These are phyloP conservation scores for Casuarina glauca DNA, from an alignment of 306 rosid genomes.

Conservation along the genomic window DNA sequence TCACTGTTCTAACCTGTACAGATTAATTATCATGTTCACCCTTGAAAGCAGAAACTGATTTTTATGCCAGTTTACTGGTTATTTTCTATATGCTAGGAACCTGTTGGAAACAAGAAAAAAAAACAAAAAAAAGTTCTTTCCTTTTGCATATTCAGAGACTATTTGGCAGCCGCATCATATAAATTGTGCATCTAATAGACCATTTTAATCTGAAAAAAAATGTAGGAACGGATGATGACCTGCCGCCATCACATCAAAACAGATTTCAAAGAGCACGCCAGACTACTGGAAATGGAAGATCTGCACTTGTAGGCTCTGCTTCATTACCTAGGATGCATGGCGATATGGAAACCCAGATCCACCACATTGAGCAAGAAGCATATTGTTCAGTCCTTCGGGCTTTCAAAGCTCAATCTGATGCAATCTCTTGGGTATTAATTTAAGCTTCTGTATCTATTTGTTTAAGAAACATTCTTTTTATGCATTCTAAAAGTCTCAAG, in stretches of 20 bases:
- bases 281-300: slow-evolving; percentile 43
- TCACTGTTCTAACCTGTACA: background rate
- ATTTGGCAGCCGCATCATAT: background rate
- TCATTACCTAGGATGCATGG: slow-evolving; percentile 46
- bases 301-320: slow-evolving; percentile 51
- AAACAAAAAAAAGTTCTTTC: background rate
- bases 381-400: slow-evolving; percentile 93
- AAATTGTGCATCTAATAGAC: background rate
- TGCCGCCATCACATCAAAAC: slow-evolving; percentile 60
- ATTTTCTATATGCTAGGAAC: background rate
- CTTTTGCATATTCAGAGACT: background rate
- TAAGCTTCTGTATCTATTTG: slow-evolving; percentile 23
- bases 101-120: too few species aligned
- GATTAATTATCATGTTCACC: background rate
- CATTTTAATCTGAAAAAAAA: slow-evolving; percentile 23
- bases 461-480: background rate
- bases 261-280: slow-evolving; percentile 55
- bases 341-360: slow-evolving; percentile 93
- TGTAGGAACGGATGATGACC: slow-evolving; percentile 61
- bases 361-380: slow-evolving; percentile 91
- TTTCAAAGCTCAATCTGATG: slow-evolving; percentile 95
- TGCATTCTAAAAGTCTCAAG: slow-evolving; percentile 14
- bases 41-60: background rate
- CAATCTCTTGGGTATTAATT: slow-evolving; percentile 80
- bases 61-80: background rate